A percentile compares a stretch with the other conserved stretches of the same genome.
Evolutionary conservation across 2,329 filamentous ascomycete genomes (phyloP).

Genomic region (Malbranchea zuffiana): DNA sequence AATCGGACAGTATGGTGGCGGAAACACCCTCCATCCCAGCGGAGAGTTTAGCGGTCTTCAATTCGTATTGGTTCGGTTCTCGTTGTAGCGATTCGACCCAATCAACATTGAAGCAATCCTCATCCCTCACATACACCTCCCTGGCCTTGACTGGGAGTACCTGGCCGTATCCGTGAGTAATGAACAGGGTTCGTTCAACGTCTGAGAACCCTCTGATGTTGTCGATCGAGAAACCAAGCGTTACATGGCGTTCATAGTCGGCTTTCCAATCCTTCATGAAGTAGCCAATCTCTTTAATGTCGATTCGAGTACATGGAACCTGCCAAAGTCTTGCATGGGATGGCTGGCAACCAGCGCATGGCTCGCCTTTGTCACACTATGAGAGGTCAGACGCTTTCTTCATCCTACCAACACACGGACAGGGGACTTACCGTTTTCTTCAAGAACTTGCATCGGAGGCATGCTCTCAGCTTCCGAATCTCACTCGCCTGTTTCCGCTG

Average conservation of each 20-base stretch:
- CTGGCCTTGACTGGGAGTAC: slow-evolving; percentile 85
- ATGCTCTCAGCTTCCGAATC: slow-evolving; percentile 88
- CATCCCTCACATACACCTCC: slow-evolving; percentile 83
- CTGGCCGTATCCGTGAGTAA: slow-evolving; percentile 93
- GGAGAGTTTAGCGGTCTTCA: slow-evolving; percentile 77
- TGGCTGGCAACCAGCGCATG: slow-evolving; percentile 87
- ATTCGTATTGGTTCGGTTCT: slow-evolving; percentile 69
- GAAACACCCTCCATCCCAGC: slow-evolving; percentile 83
- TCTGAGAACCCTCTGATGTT: slow-evolving; percentile 80
- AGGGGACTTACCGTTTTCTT: slow-evolving; percentile 63
- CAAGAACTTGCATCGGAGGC: slow-evolving; percentile 91
- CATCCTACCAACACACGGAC: background rate
- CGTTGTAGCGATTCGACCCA: slow-evolving; percentile 78
- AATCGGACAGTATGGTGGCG: slow-evolving; percentile 69
- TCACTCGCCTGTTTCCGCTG: slow-evolving; percentile 94
- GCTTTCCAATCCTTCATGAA: slow-evolving; percentile 99
- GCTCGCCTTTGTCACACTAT: slow-evolving; percentile 85
- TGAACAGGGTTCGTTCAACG: slow-evolving; percentile 61
- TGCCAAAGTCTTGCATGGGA: slow-evolving; percentile 94
- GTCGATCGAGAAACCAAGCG: slow-evolving; percentile 75
- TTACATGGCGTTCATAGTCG: slow-evolving; percentile 85
- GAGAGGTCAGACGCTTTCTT: slow-evolving; percentile 9
- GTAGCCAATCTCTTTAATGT: slow-evolving; percentile 96
- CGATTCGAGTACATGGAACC: slow-evolving; percentile 92
- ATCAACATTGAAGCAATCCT: slow-evolving; percentile 84